Evolutionary conservation across 1,284 basidiomycete genomes (phyloP).

Genomic region (Trametes pubescens): DNA sequence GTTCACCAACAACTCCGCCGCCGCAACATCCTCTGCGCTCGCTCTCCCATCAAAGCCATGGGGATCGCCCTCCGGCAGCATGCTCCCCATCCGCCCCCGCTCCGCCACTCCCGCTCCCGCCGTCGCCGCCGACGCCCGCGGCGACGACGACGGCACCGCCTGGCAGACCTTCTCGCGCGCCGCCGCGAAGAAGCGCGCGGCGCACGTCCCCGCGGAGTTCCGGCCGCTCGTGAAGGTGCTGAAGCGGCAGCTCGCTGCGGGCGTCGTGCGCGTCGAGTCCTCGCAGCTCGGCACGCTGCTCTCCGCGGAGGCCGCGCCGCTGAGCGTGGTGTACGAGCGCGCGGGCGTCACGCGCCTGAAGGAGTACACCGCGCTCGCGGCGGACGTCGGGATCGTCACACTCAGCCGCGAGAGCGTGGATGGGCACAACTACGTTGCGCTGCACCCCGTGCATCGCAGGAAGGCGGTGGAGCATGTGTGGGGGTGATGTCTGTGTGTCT

Average conservation of each 20-base stretch:
- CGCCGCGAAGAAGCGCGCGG: slow-evolving; percentile 20
- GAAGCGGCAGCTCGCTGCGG: slow-evolving; percentile 45
- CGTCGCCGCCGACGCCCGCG: no score
- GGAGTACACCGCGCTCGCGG: slow-evolving; percentile 56
- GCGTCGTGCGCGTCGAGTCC: slow-evolving; percentile 34
- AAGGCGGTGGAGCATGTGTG: slow-evolving; percentile 16
- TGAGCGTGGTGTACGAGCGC: slow-evolving; percentile 49
- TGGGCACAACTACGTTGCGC: slow-evolving; percentile 54
- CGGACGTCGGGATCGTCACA: slow-evolving; percentile 53
- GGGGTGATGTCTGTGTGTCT: not conserved
- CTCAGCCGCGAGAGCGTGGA: slow-evolving; percentile 45
- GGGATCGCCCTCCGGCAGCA: not conserved
- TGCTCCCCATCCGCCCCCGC: not conserved
- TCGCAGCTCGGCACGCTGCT: slow-evolving; percentile 41
- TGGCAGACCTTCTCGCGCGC: slow-evolving; percentile 27
- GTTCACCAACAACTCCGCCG: not conserved
- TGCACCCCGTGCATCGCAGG: slow-evolving; percentile 40
- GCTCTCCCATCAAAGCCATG: not conserved
- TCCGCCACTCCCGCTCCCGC: not conserved
- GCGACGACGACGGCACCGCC: not conserved
- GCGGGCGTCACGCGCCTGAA: slow-evolving; percentile 57
- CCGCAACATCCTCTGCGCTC: not conserved
- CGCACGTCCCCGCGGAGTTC: slow-evolving; percentile 32
- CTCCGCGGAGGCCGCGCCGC: slow-evolving; percentile 27
- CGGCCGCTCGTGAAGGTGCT: slow-evolving; percentile 41